These are phyloP conservation scores for Cercospora nicotianae DNA, from an alignment of 2,329 filamentous ascomycete species.

Conservation along the genomic window DNA sequence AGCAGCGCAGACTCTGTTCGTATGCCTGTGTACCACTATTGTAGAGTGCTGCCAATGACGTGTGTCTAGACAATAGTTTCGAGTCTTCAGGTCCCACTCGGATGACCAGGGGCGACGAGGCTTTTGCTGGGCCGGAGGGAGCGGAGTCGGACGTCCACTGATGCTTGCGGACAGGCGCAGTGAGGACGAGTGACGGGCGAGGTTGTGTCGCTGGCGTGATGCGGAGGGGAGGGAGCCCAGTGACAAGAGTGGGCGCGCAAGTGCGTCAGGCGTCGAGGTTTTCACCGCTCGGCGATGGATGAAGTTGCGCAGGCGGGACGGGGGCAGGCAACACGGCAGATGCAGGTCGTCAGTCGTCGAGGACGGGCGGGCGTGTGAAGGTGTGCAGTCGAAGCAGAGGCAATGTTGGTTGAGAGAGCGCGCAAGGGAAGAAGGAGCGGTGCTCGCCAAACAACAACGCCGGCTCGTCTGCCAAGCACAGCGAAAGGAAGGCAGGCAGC, in stretches of 20 bases:
- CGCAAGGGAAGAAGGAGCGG: neutral
- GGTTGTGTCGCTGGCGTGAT: neutral
- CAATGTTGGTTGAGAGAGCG: neutral
- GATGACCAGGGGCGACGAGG: constrained; percentile 3
- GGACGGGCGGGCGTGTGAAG: neutral
- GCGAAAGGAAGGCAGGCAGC: neutral
- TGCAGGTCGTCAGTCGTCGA: constrained; percentile 2
- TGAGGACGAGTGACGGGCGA: neutral
- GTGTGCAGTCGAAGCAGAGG: neutral
- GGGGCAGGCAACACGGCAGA: neutral
- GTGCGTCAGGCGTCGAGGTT: constrained; percentile 6
- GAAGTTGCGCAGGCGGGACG: neutral
- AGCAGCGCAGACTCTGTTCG: neutral
- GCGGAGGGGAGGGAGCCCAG: neutral
- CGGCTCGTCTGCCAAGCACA: neutral
- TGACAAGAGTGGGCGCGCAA: neutral
- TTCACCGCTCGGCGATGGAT: constrained; percentile 9
- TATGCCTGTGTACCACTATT: neutral
- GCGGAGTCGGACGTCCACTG: neutral
- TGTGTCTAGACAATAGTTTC: neutral
- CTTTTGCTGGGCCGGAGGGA: neutral
- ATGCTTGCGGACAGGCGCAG: neutral
- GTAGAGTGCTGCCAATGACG: neutral
- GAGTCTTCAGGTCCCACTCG: neutral
- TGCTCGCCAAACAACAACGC: neutral